Evolutionary conservation across 352 stramenopile species (phyloP).

Genomic region (Pythium volutum): DNA sequence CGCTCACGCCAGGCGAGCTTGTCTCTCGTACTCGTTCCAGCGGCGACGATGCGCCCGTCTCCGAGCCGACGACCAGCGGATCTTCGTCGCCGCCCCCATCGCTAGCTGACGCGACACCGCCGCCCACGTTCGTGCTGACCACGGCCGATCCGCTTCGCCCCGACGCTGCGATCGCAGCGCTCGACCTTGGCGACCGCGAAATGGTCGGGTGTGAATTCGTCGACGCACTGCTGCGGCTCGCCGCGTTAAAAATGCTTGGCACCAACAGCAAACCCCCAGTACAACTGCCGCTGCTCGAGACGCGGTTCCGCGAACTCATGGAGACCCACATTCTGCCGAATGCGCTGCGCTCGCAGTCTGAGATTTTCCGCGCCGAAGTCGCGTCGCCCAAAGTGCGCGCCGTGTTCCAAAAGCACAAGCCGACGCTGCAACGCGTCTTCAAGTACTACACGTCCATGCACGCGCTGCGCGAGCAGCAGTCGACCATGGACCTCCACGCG

Average conservation of each 20-base stretch:
- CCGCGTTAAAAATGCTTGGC: constrained; percentile 40
- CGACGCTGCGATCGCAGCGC: not conserved
- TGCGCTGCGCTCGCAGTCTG: constrained; percentile 62
- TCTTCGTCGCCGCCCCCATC: too few species aligned
- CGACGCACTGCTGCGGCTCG: constrained; percentile 55
- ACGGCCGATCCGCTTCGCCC: constrained; percentile 11
- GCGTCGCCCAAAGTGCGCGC: constrained; percentile 61
- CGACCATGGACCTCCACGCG: constrained; percentile 59
- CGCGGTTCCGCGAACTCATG: constrained; percentile 67
- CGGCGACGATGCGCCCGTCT: not conserved
- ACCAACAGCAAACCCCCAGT: not conserved
- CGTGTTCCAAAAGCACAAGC: constrained; percentile 75
- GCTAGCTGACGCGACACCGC: not conserved
- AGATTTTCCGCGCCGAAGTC: constrained; percentile 75
- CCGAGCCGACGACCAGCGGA: too few species aligned
- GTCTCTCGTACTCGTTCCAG: not conserved
- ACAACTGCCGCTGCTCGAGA: constrained; percentile 32
- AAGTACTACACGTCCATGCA: constrained; percentile 83
- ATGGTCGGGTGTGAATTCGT: constrained; percentile 67
- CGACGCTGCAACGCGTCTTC: constrained; percentile 64
- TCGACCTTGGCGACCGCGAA: constrained; percentile 33
- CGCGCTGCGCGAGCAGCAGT: constrained; percentile 65
- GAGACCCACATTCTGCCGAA: constrained; percentile 64
- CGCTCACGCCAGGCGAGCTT: constrained; percentile 20
- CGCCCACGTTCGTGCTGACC: constrained; percentile 8